Evolutionary conservation across 2,329 filamentous ascomycete species (phyloP).

Genomic region (Pestalotiopsis fici): DNA sequence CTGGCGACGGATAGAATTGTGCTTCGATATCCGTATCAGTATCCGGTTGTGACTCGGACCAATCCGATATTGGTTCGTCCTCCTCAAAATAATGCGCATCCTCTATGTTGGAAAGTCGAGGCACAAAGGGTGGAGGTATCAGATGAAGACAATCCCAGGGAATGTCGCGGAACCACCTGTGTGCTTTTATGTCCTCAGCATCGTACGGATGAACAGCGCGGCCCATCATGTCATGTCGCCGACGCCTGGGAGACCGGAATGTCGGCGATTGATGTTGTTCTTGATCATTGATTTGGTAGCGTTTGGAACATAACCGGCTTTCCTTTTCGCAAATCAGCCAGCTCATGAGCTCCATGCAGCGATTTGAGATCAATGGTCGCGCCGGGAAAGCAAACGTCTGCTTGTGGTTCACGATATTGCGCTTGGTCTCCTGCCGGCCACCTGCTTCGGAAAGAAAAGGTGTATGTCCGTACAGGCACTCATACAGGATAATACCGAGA

Average conservation of each 20-base stretch:
- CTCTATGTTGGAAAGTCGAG: conserved; percentile 65
- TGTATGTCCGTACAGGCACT: conserved; percentile 90
- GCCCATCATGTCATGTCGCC: conserved; percentile 31
- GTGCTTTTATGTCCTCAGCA: conserved; percentile 84
- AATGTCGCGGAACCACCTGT: conserved; percentile 81
- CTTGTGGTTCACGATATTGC: conserved; percentile 77
- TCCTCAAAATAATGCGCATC: conserved; percentile 92
- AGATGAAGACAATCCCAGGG: conserved; percentile 76
- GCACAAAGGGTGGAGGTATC: conserved; percentile 76
- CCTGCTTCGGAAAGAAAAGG: conserved; percentile 82
- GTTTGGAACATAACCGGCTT: conserved; percentile 71
- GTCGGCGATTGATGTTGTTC: conserved; percentile 10
- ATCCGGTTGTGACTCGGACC: conserved; percentile 45
- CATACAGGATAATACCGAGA: conserved; percentile 89
- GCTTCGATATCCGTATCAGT: conserved; percentile 31
- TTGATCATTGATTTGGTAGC: conserved; percentile 70
- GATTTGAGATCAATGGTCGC: conserved; percentile 63
- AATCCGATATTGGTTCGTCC: conserved; percentile 70
- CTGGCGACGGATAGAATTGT: neutral
- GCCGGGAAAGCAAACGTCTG: conserved; percentile 71
- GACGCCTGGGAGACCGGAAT: conserved; percentile 26
- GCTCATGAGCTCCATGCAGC: conserved; percentile 77
- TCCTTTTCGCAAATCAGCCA: conserved; percentile 74
- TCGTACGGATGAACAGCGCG: conserved; percentile 81
- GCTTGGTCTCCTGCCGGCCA: conserved; percentile 76